Conservation (phyloP, 768 basidiomycete species). For the Rhodocollybia butyracea region DNA sequence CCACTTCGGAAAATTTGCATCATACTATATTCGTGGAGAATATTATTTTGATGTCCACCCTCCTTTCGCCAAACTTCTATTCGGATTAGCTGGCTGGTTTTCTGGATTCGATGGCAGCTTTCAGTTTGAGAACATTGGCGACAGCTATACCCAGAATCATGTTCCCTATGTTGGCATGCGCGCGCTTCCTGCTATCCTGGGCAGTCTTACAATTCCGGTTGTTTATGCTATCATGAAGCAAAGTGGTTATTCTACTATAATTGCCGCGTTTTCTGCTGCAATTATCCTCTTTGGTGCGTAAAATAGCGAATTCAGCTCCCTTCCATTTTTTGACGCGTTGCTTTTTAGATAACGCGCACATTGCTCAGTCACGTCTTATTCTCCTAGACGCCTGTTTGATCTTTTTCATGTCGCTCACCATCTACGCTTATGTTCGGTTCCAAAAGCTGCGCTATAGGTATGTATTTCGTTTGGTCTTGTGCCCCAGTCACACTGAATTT, state of each 20-base stretch:
- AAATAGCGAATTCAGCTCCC: background rate
- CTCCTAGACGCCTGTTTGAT: slow-evolving; percentile 91
- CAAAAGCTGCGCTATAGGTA: slow-evolving; percentile 89
- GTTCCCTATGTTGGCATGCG: slow-evolving; percentile 96
- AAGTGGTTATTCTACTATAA: slow-evolving; percentile 89
- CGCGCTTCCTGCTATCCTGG: slow-evolving; percentile 87
- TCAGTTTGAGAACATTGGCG: slow-evolving; percentile 92
- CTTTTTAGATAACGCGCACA: slow-evolving; percentile 84
- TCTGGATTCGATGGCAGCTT: slow-evolving; percentile 95
- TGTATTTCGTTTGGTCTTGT: slow-evolving; percentile 18
- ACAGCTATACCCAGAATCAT: slow-evolving; percentile 80
- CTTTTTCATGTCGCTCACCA: slow-evolving; percentile 93
- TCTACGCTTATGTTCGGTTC: slow-evolving; percentile 93
- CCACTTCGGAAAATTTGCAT: slow-evolving; percentile 97
- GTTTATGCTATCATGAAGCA: slow-evolving; percentile 98
- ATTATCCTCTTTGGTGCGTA: slow-evolving; percentile 84
- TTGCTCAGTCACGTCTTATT: slow-evolving; percentile 95
- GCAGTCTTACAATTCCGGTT: slow-evolving; percentile 85
- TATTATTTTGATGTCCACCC: slow-evolving; percentile 99
- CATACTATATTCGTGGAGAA: slow-evolving; percentile 87
- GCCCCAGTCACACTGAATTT: slow-evolving; percentile 8
- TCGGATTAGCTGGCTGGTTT: slow-evolving; percentile 93
- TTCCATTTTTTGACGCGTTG: background rate
- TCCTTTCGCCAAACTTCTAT: slow-evolving; percentile 92
- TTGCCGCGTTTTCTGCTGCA: slow-evolving; percentile 86